Percentiles rank a stretch among this genome's conserved stretches.
phyloP scores from a whole-genome alignment of 768 basidiomycete genomes.

The Mycena leptocephala region DNA sequence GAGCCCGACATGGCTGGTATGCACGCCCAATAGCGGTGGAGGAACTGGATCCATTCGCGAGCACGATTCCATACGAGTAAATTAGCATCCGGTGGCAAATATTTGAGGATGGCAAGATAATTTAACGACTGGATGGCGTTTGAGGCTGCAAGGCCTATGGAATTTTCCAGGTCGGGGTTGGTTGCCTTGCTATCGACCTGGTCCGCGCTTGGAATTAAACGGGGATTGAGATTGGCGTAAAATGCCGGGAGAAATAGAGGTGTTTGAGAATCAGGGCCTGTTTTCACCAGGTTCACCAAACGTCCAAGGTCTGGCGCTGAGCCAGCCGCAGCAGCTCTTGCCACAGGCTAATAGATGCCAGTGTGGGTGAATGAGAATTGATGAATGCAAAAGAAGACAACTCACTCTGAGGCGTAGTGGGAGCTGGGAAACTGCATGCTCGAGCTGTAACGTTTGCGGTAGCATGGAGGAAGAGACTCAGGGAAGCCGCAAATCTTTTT shows the following conservation, averaged over 20 bases:
- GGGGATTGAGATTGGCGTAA: background rate
- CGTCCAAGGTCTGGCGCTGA: background rate
- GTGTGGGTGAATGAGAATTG: background rate
- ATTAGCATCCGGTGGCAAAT: background rate
- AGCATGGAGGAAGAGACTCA: background rate
- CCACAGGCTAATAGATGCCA: background rate
- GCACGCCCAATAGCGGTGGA: background rate
- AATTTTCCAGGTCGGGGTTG: too few relatives aligned
- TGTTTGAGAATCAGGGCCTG: background rate
- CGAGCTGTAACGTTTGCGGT: background rate
- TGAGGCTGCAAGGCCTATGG: background rate
- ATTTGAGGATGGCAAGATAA: background rate
- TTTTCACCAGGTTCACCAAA: background rate
- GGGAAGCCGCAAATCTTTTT: background rate
- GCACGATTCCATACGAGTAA: background rate
- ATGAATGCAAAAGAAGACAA: background rate
- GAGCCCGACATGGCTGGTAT: background rate
- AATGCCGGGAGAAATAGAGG: background rate
- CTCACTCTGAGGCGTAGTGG: constrained; percentile 5
- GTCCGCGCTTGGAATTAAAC: background rate
- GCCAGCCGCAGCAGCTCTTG: background rate
- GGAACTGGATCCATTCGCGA: background rate
- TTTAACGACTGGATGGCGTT: background rate
- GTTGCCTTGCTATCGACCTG: background rate
- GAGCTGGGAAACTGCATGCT: background rate